Evolutionary conservation across 805 yeast species (phyloP), one percentile per base, ranked within the genome.

Genomic region (Komagataella ulmi): DNA sequence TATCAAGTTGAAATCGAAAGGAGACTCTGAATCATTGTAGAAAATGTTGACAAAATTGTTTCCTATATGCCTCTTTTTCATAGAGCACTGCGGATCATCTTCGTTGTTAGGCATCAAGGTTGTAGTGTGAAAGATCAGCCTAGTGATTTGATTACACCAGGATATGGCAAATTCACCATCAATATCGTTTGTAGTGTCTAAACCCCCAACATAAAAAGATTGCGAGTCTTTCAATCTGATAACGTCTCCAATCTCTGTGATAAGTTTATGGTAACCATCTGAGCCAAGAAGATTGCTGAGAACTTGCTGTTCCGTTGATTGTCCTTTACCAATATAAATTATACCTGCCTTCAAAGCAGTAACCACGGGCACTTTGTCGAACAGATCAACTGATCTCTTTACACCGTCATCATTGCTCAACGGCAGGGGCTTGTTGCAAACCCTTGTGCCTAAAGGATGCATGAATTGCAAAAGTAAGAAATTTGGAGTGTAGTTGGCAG

Each of bases 61-160:
- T 6, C 97, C 97, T 55, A 88, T 84, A 62, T 88, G 97, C 52
- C 89, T 69, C 65, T 88, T 88, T 65, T 88, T 88, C 62, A 74
- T 61, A 14, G 81, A 74, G 24, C 65, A 69, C 17, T 61, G 59
- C 3, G 63, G 61, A 56, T 82, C 84, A 14, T 62, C 59, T 2
- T 59, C 64, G 19, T 51, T 54, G 49, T 73, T 70, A 2, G 90
- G 88, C 95, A 88, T 88, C 75, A 88, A 65, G 0, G 96, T 86
- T 2, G 89, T 81, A 7, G 86, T 77, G 62, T 88, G 96, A 64
- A 79, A 88, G 7, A 87, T 75, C 46, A 87, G 66, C 59, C 88
- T 96, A 1, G 80, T 72, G 40, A 78, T 77, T 60, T 83, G 80
- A 56, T 84, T 85, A 49, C 76, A 73, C 88, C 91, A 85, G 49